These are phyloP conservation scores for Taiozyma sp. DNA, from an alignment of 1,139 yeast species.

Conservation along the genomic window DNA sequence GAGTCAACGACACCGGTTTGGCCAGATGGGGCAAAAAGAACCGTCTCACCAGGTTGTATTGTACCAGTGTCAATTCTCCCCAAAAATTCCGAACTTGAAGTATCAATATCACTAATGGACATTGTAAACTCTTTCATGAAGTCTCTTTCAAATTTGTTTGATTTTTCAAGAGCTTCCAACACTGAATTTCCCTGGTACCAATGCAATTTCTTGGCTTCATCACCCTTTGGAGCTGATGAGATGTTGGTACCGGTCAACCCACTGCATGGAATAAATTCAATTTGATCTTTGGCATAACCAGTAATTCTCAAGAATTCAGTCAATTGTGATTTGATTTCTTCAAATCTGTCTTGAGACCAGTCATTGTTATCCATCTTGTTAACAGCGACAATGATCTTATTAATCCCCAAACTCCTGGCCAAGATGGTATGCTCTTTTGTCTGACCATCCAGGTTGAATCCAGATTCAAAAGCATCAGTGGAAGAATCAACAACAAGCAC, in stretches of 20 bases:
- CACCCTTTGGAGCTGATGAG: conserved; percentile 37
- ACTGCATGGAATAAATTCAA: conserved; percentile 76
- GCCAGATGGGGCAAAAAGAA: conserved; percentile 54
- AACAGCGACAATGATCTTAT: conserved; percentile 67
- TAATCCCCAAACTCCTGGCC: conserved; percentile 81
- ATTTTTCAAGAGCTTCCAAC: conserved; percentile 47
- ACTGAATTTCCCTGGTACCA: conserved; percentile 74
- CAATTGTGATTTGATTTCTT: conserved; percentile 56
- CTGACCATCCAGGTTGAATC: conserved; percentile 85
- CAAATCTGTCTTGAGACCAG: conserved; percentile 67
- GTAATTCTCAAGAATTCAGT: conserved; percentile 57
- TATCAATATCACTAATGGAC: conserved; percentile 44
- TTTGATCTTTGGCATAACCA: conserved; percentile 48
- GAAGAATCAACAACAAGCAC: conserved; percentile 57
- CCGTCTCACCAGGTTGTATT: conserved; percentile 72
- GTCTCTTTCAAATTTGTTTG: conserved; percentile 24
- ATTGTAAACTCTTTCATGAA: conserved; percentile 35
- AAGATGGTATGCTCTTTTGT: conserved; percentile 90
- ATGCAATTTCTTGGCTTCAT: conserved; percentile 25
- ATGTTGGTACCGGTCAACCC: conserved; percentile 86
- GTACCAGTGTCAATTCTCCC: conserved; percentile 79
- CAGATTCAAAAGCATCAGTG: conserved; percentile 84
- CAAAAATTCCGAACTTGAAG: conserved; percentile 40
- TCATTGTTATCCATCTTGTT: conserved; percentile 80
- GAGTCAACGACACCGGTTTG: conserved; percentile 41